phyloP scores from a whole-genome alignment of 1,284 basidiomycete species.

The Phenoliferia sp. region DNA sequence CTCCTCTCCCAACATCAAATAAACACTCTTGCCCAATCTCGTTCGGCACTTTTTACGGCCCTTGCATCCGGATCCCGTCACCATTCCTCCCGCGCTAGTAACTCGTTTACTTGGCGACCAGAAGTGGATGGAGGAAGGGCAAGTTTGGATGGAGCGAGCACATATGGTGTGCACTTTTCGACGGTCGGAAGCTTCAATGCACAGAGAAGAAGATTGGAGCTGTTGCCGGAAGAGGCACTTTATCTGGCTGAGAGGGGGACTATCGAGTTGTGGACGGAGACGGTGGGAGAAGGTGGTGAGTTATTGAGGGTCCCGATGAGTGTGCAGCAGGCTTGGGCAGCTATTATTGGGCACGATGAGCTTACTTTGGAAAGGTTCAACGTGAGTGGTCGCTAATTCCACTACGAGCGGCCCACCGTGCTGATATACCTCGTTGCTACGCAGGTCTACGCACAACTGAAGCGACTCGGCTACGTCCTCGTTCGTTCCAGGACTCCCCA shows the following conservation, averaged over 20 bases:
- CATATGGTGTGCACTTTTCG: conserved; percentile 67
- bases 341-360: conserved; percentile 72
- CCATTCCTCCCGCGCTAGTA: conserved; percentile 32
- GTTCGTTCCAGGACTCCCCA: conserved; percentile 39
- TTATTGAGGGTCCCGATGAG: conserved; percentile 62
- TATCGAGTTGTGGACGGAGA: conserved; percentile 70
- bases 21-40: conserved; percentile 29
- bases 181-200: conserved; percentile 60
- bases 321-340: conserved; percentile 80
- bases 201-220: conserved; percentile 61
- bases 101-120: conserved; percentile 36
- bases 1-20: conserved; percentile 30
- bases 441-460: conserved; percentile 89
- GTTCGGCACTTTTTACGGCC: conserved; percentile 34
- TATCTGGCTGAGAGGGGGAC: conserved; percentile 87
- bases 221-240: conserved; percentile 88
- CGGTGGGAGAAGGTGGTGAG: conserved; percentile 29
- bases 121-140: conserved; percentile 18
- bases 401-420: too few species aligned
- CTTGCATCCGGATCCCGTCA: conserved; percentile 31
- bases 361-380: conserved; percentile 81
- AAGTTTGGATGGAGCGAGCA: conserved; percentile 45
- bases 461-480: conserved; percentile 83
- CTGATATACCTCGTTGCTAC: neutral
- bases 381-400: conserved; percentile 48